Conservation (phyloP, 768 basidiomycete species). For the Suillus placidus region DNA sequence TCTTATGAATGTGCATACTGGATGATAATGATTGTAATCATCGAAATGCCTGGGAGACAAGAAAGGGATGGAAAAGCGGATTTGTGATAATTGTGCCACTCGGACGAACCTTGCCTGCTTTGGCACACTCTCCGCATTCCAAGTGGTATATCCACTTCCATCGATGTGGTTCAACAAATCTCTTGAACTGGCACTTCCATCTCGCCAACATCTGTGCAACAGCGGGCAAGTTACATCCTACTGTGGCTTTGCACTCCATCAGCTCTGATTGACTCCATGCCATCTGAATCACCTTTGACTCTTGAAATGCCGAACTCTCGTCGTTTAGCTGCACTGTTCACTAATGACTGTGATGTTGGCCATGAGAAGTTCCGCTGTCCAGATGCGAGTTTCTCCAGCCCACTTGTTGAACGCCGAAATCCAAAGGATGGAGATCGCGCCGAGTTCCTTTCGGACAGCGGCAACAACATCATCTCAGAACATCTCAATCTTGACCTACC, state of each 20-base stretch:
- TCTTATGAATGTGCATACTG: not conserved
- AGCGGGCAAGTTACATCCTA: not conserved
- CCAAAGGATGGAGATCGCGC: constrained; percentile 2
- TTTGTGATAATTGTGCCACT: constrained; percentile 1
- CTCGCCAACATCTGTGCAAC: not conserved
- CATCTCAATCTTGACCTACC: constrained; percentile 4
- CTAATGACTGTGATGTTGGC: not conserved
- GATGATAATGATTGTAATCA: not conserved
- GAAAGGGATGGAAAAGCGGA: not conserved
- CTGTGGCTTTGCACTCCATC: not conserved
- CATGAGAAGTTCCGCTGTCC: not conserved
- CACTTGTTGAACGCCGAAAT: not conserved
- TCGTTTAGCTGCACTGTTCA: not conserved
- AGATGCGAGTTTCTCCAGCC: not conserved
- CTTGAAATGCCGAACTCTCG: constrained; percentile 1
- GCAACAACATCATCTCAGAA: not conserved
- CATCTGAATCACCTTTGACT: not conserved
- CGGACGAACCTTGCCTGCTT: constrained; percentile 2
- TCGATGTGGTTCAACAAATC: constrained; percentile 8
- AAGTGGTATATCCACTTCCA: constrained; percentile 6
- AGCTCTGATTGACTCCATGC: not conserved
- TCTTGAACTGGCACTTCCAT: not conserved
- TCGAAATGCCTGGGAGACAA: not conserved
- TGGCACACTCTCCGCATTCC: constrained; percentile 4
- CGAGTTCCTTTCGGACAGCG: not conserved